Conservation (phyloP, 352 stramenopile species). For the Globisporangium mamillatum region DNA sequence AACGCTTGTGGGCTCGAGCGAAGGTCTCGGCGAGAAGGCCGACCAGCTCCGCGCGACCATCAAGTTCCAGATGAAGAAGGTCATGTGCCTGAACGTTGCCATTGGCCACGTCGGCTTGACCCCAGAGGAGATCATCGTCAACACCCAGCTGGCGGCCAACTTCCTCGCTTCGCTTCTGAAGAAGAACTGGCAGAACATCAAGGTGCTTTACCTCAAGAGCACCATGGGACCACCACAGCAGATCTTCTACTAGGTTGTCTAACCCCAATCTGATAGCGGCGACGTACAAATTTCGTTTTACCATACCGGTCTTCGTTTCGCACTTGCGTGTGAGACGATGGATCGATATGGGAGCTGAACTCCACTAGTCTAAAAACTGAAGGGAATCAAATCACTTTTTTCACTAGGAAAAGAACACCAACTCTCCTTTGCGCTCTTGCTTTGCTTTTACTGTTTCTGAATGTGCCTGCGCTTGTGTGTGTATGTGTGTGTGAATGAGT, state of each 20-base stretch:
- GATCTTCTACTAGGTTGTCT: slow-evolving; percentile 97
- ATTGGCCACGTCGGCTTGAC: slow-evolving; percentile 96
- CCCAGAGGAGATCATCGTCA: slow-evolving; percentile 96
- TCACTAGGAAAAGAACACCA: slow-evolving; percentile 6
- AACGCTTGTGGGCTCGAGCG: slow-evolving; percentile 92
- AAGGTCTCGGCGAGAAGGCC: slow-evolving; percentile 98
- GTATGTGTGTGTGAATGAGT: neutral
- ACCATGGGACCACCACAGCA: slow-evolving; percentile 98
- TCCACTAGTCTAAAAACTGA: slow-evolving; percentile 41
- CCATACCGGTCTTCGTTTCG: slow-evolving; percentile 24
- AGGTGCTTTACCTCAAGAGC: slow-evolving; percentile 99
- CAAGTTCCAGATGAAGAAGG: slow-evolving; percentile 99
- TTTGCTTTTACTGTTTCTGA: neutral
- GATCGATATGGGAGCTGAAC: slow-evolving; percentile 36
- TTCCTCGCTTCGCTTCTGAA: slow-evolving; percentile 99
- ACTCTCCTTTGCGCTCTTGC: neutral
- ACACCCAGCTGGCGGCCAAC: slow-evolving; percentile 98
- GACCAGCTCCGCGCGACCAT: slow-evolving; percentile 97
- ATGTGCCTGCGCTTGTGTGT: neutral
- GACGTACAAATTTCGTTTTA: slow-evolving; percentile 32
- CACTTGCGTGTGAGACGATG: neutral
- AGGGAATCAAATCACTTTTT: slow-evolving; percentile 36
- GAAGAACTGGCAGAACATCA: slow-evolving; percentile 99
- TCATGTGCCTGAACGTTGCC: slow-evolving; percentile 99
- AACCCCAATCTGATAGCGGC: slow-evolving; percentile 8